phyloP scores from a whole-genome alignment of 306 rosid genomes.

The Sophora flavescens region DNA sequence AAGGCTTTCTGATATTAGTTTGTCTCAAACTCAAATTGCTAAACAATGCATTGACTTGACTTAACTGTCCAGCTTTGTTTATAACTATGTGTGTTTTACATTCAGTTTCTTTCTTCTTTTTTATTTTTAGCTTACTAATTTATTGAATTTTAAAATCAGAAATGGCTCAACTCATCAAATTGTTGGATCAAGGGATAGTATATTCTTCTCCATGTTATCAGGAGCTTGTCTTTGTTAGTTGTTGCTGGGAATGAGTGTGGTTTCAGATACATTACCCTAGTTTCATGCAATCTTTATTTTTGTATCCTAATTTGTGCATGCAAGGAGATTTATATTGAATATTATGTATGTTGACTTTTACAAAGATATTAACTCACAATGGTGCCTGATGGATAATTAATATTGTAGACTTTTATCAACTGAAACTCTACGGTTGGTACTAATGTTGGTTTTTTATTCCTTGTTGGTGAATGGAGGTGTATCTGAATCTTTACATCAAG shows the following conservation, averaged over 20 bases:
- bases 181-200: slow-evolving; percentile 23
- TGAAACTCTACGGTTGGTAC: slow-evolving; percentile 16
- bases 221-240: slow-evolving; percentile 1
- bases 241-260: slow-evolving; percentile 15
- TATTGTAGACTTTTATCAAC: not conserved
- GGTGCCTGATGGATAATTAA: slow-evolving; percentile 23
- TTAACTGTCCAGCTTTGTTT: slow-evolving; percentile 17
- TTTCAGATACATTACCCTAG: not conserved
- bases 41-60: slow-evolving; percentile 7
- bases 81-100: not conserved
- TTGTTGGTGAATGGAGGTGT: slow-evolving; percentile 11
- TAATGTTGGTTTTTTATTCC: slow-evolving; percentile 29
- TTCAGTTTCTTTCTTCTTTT: slow-evolving; percentile 18
- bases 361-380: slow-evolving; percentile 14
- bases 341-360: slow-evolving; percentile 14
- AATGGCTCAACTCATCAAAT: not conserved
- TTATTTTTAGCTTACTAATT: not conserved
- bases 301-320: slow-evolving; percentile 20
- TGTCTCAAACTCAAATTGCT: not conserved
- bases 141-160: not conserved
- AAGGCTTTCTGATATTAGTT: slow-evolving; percentile 31
- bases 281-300: slow-evolving; percentile 21
- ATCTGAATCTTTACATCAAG: slow-evolving; percentile 9
- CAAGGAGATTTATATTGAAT: slow-evolving; percentile 15
- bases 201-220: slow-evolving; percentile 16